A percentile compares a stretch with the other conserved stretches of the same genome.
phyloP scores from a whole-genome alignment of 192 early-diverging fungal species.

The Haplosporangium gracile region DNA sequence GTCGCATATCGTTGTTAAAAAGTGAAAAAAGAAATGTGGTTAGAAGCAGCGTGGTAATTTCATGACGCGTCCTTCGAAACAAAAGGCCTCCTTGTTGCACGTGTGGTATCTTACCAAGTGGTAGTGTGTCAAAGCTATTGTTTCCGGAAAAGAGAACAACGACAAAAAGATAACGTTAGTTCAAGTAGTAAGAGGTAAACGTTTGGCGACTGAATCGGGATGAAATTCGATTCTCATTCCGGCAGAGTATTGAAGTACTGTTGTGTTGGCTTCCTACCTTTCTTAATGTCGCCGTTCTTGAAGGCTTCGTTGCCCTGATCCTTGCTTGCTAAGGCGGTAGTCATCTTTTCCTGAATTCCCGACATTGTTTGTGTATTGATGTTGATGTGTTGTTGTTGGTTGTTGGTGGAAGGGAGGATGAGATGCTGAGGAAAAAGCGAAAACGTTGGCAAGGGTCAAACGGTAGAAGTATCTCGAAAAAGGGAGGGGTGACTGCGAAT shows the following conservation, averaged over 20 bases:
- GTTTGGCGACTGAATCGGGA: no score
- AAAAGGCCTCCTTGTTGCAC: not conserved
- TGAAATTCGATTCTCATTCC: not conserved
- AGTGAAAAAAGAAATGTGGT: not conserved
- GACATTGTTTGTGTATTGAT: slow-evolving; percentile 12
- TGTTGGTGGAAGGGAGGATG: not conserved
- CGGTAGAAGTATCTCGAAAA: not conserved
- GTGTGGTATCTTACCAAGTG: slow-evolving; percentile 37
- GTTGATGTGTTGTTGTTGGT: not conserved
- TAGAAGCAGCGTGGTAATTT: not conserved
- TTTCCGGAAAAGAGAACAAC: not conserved
- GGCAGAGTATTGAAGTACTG: not conserved
- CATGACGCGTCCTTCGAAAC: not conserved
- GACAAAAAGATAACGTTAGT: not conserved
- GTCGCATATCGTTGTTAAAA: not conserved
- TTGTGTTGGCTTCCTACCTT: slow-evolving; percentile 27
- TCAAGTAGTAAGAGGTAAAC: not conserved
- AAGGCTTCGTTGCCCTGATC: slow-evolving; percentile 58
- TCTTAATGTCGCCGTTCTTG: slow-evolving; percentile 47
- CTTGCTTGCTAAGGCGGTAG: slow-evolving; percentile 35
- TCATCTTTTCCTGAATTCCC: slow-evolving; percentile 45
- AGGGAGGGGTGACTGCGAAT: not conserved
- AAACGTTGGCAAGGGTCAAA: not conserved
- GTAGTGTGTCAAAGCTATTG: slow-evolving; percentile 54
- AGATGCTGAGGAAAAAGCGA: not conserved